phyloP scores from a whole-genome alignment of 2,329 filamentous ascomycete species.

The Neofusicoccum parvum region DNA sequence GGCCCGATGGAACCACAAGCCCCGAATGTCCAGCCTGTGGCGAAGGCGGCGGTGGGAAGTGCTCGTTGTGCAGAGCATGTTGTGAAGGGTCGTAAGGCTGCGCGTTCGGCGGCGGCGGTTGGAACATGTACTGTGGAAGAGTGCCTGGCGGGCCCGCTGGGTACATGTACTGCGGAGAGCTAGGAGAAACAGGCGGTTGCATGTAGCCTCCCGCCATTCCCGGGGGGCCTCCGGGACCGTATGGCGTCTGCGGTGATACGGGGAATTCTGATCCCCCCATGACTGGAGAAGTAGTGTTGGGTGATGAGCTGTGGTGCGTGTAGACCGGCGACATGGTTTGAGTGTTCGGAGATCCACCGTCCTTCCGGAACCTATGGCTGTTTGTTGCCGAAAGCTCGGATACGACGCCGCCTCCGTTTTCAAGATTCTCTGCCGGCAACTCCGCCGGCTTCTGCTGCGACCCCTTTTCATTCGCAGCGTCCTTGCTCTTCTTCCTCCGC shows the following conservation, averaged over 20 bases:
- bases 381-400: slow-evolving; percentile 28
- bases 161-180: slow-evolving; percentile 22
- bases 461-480: slow-evolving; percentile 22
- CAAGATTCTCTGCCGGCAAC: slow-evolving; percentile 25
- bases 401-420: slow-evolving; percentile 11
- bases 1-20: slow-evolving; percentile 13
- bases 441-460: slow-evolving; percentile 35
- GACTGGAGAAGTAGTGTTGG: not conserved
- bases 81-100: slow-evolving; percentile 28
- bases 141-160: slow-evolving; percentile 19
- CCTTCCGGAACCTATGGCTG: slow-evolving; percentile 21
- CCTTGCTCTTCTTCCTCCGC: slow-evolving; percentile 38
- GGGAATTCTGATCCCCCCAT: slow-evolving; percentile 4
- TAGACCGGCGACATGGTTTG: not conserved
- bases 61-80: slow-evolving; percentile 25
- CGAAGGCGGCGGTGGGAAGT: slow-evolving; percentile 25
- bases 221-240: slow-evolving; percentile 6
- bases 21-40: slow-evolving; percentile 19
- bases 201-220: slow-evolving; percentile 1
- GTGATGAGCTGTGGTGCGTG: slow-evolving; percentile 22
- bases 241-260: slow-evolving; percentile 13
- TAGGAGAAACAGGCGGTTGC: slow-evolving; percentile 14
- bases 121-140: slow-evolving; percentile 25
- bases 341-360: not conserved
- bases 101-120: slow-evolving; percentile 25